Evolutionary conservation across 1,284 basidiomycete genomes (phyloP).

Genomic region (Tilletia indica): DNA sequence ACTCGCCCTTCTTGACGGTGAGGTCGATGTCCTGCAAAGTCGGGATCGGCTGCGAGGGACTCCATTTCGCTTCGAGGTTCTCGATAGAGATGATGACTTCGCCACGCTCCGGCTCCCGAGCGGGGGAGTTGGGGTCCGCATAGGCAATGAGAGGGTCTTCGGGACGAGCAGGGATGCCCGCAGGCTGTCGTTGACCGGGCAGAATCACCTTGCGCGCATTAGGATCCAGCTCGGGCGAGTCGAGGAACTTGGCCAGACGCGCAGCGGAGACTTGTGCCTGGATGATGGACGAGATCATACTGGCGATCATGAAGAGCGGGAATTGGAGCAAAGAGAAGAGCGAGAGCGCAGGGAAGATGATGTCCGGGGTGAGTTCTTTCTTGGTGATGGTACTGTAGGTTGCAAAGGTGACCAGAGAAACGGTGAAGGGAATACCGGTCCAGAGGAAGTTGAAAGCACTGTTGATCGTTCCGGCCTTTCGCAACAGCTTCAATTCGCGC

Average conservation of each 20-base stretch:
- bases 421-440: conserved; percentile 61
- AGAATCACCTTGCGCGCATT: conserved; percentile 60
- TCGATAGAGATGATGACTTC: conserved; percentile 68
- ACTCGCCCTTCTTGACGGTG: conserved; percentile 76
- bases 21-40: conserved; percentile 76
- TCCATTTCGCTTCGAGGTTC: conserved; percentile 65
- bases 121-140: conserved; percentile 52
- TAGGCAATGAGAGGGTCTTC: conserved; percentile 41
- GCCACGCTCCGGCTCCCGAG: conserved; percentile 55
- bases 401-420: conserved; percentile 73
- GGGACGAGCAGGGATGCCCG: conserved; percentile 57
- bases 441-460: conserved; percentile 54
- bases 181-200: conserved; percentile 15
- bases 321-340: conserved; percentile 86
- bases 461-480: conserved; percentile 29
- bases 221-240: conserved; percentile 74
- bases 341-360: conserved; percentile 91
- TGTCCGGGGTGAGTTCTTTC: conserved; percentile 77
- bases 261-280: conserved; percentile 81
- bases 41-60: conserved; percentile 61
- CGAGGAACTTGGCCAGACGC: conserved; percentile 75
- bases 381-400: conserved; percentile 71
- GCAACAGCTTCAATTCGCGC: conserved; percentile 75
- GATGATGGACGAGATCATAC: conserved; percentile 63
- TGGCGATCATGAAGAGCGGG: conserved; percentile 71